phyloP scores from a whole-genome alignment of 140 eudicot species.

The Eryngium alpinum region DNA sequence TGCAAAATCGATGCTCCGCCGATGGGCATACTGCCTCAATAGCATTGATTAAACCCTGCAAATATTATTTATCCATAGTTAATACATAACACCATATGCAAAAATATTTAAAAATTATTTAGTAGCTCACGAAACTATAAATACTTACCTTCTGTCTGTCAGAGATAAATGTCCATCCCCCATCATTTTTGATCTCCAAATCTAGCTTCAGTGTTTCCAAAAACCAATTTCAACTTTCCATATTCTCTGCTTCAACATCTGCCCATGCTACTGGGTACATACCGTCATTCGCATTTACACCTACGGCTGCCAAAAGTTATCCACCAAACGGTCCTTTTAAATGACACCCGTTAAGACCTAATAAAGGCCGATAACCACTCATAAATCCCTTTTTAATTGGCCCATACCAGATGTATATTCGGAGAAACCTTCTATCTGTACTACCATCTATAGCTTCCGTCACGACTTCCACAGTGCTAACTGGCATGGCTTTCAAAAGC shows the following conservation, averaged over 20 bases:
- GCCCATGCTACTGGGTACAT: neutral
- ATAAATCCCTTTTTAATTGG: neutral
- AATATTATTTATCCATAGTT: too few species aligned
- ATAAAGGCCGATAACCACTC: neutral
- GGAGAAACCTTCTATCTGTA: neutral
- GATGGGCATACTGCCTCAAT: too few species aligned
- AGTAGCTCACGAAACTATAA: too few species aligned
- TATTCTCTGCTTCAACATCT: neutral
- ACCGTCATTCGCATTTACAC: neutral
- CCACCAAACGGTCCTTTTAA: neutral
- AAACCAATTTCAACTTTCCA: neutral
- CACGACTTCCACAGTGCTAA: neutral
- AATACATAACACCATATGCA: too few species aligned
- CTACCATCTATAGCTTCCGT: neutral
- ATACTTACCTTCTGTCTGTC: too few species aligned
- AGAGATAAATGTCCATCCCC: too few species aligned
- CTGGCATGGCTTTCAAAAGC: too few species aligned
- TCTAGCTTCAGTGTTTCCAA: too few species aligned
- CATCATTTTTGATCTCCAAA: too few species aligned
- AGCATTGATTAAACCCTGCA: too few species aligned
- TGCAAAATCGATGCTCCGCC: too few species aligned
- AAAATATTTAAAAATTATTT: too few species aligned
- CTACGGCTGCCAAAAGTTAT: neutral
- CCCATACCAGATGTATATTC: neutral
- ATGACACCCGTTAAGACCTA: neutral